Evolutionary conservation across 371 early-diverging fungal genomes (phyloP), one percentile per base, ranked within the genome.

Genomic region (Apophysomyces trapeziformis): DNA sequence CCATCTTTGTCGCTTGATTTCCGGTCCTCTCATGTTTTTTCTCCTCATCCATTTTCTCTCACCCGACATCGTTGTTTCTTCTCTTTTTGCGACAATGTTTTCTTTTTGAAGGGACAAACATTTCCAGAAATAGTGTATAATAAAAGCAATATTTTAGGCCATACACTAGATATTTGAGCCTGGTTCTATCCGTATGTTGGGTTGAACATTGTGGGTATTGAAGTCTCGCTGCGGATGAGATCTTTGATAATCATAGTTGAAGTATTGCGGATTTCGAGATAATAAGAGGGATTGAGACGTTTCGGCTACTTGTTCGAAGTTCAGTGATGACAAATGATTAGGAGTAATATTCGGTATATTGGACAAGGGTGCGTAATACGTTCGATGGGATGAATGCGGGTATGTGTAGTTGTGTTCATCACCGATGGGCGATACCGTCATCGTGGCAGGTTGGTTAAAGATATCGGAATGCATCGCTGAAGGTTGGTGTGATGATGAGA

Each of bases 161-260:
- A 18, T 47, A 47, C 41, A 47, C 47, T 47, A 47, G 9, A 47
- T 11, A 18, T 47, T 47, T 47, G 47, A 18, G 16, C 47, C 47
- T 47, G 14, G 47, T 47, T 47, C 47, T 47, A 47, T 47, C 47
- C 47, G 47, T n/a, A 47, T 47, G 16, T 47, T 16, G 7, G 47
- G n/a, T 1, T 47, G 47, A 21, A 47, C 47, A 47, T 21, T 18
- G 18, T 47, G 47, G 47, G 47, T 47, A 47, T 47, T 47, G 47
- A 47, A 47, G 47, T 47, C 47, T 47, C 47, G 47, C 47, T 47
- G 47, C 18, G 18, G 18, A 18, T 16, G 18, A 47, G 47, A 47
- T n/a, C 47, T 47, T 47, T 47, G 47, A 16, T 47, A 18, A 18
- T 47, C 16, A n/a, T 47, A 47, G 47, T 47, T 16, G 16, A 47